These are phyloP conservation scores for Albizia julibrissin DNA, from an alignment of 306 rosid species.

Conservation along the genomic window DNA sequence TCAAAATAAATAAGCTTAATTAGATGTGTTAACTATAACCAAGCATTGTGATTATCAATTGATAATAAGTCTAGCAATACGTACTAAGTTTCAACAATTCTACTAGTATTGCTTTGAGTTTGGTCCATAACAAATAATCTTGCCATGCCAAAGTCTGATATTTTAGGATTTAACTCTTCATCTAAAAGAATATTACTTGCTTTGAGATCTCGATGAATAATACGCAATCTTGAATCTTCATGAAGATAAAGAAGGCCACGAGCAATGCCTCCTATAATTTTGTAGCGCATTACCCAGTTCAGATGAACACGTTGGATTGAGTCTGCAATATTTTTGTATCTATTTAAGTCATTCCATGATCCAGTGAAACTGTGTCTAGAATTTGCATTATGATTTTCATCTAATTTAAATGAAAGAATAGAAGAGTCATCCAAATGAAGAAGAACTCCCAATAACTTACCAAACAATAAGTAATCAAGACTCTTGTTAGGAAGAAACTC, in stretches of 20 bases:
- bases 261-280: not conserved
- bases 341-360: not conserved
- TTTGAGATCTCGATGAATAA: not conserved
- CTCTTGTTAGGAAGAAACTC: not conserved
- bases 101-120: not conserved
- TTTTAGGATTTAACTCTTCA: not conserved
- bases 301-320: not conserved
- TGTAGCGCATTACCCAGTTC: not conserved
- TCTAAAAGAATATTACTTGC: not conserved
- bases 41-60: no score
- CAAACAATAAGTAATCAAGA: no score
- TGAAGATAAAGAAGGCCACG: not conserved
- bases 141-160: not conserved
- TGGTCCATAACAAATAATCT: not conserved
- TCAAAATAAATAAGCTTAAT: not conserved
- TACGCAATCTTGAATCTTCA: not conserved
- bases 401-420: no score
- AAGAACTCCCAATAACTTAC: no score
- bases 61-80: no score
- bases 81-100: not conserved
- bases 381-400: no score
- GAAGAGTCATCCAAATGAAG: no score
- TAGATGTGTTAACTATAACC: no score
- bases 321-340: not conserved
- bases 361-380: no score